Percentiles rank a stretch among this genome's conserved stretches.
Evolutionary conservation across 129 eudicot genomes (phyloP).

Genomic region (Dittrichia graveolens): DNA sequence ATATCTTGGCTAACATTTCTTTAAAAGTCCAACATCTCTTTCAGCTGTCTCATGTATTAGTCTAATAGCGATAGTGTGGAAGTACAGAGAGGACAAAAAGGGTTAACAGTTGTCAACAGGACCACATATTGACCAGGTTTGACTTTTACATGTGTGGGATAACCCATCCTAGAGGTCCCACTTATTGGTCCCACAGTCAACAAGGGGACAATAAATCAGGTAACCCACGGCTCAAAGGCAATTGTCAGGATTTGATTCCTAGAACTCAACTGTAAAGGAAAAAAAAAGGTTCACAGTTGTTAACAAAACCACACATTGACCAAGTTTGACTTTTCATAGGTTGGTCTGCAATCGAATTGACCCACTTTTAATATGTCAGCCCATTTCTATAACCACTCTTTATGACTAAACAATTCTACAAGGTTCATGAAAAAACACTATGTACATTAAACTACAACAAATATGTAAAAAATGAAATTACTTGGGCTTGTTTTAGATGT

Average conservation of each 20-base stretch:
- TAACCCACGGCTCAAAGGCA: no score
- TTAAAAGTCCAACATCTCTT: slow-evolving; percentile 25
- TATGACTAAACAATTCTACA: slow-evolving; percentile 21
- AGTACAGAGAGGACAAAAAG: slow-evolving; percentile 1
- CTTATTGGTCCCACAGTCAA: no score
- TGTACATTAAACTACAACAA: slow-evolving; percentile 26
- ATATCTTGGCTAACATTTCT: slow-evolving; percentile 26
- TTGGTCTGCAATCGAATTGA: slow-evolving; percentile 3
- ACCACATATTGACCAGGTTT: slow-evolving; percentile 6
- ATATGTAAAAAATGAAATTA: neutral
- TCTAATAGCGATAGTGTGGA: slow-evolving; percentile 13
- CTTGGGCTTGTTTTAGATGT: neutral
- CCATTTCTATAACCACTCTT: slow-evolving; percentile 1
- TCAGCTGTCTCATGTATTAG: slow-evolving; percentile 14
- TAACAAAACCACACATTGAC: neutral
- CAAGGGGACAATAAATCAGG: no score
- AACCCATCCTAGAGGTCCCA: no score
- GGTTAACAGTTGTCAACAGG: neutral
- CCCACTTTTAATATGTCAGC: slow-evolving; percentile 4
- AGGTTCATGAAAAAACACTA: neutral
- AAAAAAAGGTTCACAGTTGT: neutral
- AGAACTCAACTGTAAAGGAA: no score
- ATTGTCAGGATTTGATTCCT: no score
- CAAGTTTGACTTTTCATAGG: slow-evolving; percentile 7
- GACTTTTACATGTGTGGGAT: neutral